Conservation (phyloP, 768 basidiomycete genomes). For the Phanerochaete carnosa region DNA sequence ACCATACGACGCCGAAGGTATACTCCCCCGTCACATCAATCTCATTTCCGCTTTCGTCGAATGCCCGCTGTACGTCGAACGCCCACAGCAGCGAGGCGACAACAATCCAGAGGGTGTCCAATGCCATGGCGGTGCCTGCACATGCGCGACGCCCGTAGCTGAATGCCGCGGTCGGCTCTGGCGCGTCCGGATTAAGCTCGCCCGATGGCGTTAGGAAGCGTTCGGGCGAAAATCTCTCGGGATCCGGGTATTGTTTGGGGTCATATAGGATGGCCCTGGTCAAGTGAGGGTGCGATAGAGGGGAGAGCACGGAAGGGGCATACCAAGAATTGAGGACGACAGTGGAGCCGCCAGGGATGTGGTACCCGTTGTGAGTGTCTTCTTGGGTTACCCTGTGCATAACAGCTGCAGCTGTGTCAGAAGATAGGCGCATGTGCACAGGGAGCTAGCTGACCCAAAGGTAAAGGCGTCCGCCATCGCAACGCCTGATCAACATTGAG, state of each 20-base stretch:
- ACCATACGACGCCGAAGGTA: not conserved
- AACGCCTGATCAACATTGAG: not conserved
- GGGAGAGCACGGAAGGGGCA: not conserved
- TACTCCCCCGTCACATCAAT: not conserved
- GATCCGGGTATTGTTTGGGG: conserved; percentile 30
- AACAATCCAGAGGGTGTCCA: conserved; percentile 17
- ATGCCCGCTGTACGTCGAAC: conserved; percentile 17
- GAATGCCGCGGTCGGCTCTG: conserved; percentile 5
- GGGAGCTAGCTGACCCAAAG: conserved; percentile 9
- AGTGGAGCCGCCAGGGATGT: conserved; percentile 30
- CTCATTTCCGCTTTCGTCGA: conserved; percentile 15
- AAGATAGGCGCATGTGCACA: conserved; percentile 2
- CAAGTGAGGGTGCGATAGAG: not conserved
- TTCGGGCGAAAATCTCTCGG: conserved; percentile 33
- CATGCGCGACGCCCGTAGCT: conserved; percentile 15
- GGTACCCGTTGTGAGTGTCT: conserved; percentile 28
- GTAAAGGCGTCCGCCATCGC: conserved; percentile 13
- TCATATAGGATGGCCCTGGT: conserved; percentile 37
- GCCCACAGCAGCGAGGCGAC: conserved; percentile 16
- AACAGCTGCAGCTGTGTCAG: conserved; percentile 11
- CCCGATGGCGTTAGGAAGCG: conserved; percentile 29
- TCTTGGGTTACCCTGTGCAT: conserved; percentile 26
- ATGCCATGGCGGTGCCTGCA: conserved; percentile 19
- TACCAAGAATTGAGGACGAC: conserved; percentile 16
- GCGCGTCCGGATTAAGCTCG: conserved; percentile 3